Evolutionary conservation across 805 yeast genomes (phyloP).

Genomic region (Brettanomyces naardenensis): DNA sequence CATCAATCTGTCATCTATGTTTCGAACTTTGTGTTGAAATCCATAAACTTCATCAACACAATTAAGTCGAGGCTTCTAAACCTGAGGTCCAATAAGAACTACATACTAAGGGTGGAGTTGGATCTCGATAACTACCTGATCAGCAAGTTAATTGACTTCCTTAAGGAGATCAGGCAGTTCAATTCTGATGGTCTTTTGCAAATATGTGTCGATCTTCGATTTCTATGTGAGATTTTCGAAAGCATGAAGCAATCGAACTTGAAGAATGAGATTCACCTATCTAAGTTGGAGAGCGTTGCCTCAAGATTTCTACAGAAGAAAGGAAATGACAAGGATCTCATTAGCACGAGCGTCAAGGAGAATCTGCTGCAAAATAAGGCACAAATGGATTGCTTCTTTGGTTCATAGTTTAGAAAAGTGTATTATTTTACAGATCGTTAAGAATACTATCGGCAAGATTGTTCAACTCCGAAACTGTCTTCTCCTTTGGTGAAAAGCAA

Average conservation of each 20-base stretch:
- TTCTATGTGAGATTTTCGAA: constrained; percentile 15
- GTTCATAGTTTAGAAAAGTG: neutral
- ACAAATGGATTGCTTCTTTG: constrained; percentile 19
- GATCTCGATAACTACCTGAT: constrained; percentile 16
- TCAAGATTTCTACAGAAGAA: constrained; percentile 16
- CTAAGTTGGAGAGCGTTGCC: constrained; percentile 13
- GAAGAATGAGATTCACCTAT: constrained; percentile 11
- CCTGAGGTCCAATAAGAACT: constrained; percentile 13
- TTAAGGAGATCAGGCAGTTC: constrained; percentile 17
- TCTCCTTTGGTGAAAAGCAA: too few relatives aligned
- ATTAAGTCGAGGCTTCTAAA: constrained; percentile 19
- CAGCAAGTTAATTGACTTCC: constrained; percentile 15
- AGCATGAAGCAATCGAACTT: constrained; percentile 13
- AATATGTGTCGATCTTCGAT: constrained; percentile 17
- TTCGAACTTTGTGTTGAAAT: constrained; percentile 16
- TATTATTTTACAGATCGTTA: constrained; percentile 5
- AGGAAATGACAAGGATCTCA: constrained; percentile 8
- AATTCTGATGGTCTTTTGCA: constrained; percentile 18
- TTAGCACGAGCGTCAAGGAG: constrained; percentile 13
- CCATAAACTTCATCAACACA: constrained; percentile 18
- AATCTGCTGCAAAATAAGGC: constrained; percentile 17
- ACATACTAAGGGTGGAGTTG: constrained; percentile 15
- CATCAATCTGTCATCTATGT: constrained; percentile 9
- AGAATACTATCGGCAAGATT: constrained; percentile 21
- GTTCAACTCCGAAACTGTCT: constrained; percentile 13